These are phyloP conservation scores for Penicillium sp. DNA, from an alignment of 2,329 filamentous ascomycete genomes.

Conservation along the genomic window DNA sequence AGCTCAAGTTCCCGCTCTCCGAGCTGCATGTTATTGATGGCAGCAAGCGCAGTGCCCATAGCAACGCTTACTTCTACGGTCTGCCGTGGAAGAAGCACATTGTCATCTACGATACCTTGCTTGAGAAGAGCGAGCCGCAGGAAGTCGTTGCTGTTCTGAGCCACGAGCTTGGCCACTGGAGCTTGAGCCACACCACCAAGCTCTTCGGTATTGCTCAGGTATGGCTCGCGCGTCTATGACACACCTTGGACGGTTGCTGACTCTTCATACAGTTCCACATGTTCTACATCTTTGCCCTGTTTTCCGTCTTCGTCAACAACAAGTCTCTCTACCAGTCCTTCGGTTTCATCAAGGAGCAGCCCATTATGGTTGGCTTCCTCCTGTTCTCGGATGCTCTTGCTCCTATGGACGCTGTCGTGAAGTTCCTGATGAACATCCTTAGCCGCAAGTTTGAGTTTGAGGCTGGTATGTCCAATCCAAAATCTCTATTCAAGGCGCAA, in stretches of 20 bases:
- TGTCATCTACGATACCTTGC: conserved; percentile 96
- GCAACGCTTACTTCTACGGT: conserved; percentile 94
- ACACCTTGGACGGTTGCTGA: neutral
- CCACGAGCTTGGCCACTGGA: conserved; percentile 97
- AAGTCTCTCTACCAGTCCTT: conserved; percentile 85
- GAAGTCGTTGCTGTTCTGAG: conserved; percentile 94
- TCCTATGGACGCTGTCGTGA: conserved; percentile 91
- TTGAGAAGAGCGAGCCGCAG: conserved; percentile 88
- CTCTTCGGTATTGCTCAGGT: conserved; percentile 84
- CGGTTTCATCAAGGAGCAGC: conserved; percentile 77
- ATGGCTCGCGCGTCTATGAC: conserved; percentile 25
- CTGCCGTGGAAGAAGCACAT: conserved; percentile 99
- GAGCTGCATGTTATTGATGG: conserved; percentile 95
- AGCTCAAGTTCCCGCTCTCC: conserved; percentile 84
- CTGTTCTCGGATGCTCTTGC: conserved; percentile 95
- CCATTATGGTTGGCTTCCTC: conserved; percentile 95
- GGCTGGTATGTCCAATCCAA: conserved; percentile 58
- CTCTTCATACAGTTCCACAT: conserved; percentile 67
- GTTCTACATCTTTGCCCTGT: conserved; percentile 94
- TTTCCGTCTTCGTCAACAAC: conserved; percentile 98
- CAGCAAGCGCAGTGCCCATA: conserved; percentile 82
- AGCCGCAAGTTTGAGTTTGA: conserved; percentile 95
- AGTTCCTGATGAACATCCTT: conserved; percentile 92
- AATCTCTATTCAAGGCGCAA: neutral
- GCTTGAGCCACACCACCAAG: conserved; percentile 88